A percentile compares a stretch with the other conserved stretches of the same genome.
Conservation (phyloP, 345 rosid species). For the Moricandia arvensis region DNA sequence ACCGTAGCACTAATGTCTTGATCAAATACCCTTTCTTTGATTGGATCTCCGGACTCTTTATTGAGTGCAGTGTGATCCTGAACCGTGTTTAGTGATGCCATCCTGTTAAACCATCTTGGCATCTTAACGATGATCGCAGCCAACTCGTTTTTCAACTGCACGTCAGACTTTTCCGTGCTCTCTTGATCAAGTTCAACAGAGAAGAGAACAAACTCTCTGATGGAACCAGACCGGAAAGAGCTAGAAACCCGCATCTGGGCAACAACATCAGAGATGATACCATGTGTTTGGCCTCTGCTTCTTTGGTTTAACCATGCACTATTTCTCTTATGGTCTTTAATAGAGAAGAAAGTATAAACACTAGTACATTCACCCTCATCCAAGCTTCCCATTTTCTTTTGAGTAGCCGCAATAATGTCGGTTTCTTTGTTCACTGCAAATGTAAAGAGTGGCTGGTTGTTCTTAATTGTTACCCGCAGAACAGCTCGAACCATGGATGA, state of each 20-base stretch:
- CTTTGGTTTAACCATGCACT: constrained; percentile 74
- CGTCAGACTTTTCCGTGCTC: constrained; percentile 43
- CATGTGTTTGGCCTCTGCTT: constrained; percentile 58
- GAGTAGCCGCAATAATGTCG: constrained; percentile 45
- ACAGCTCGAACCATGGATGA: constrained; percentile 32
- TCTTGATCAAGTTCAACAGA: constrained; percentile 50
- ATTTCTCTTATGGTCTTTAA: constrained; percentile 68
- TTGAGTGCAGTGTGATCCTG: constrained; percentile 30
- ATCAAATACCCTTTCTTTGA: constrained; percentile 14
- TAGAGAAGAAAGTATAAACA: constrained; percentile 66
- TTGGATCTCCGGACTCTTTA: constrained; percentile 27
- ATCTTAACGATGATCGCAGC: constrained; percentile 77
- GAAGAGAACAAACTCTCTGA: constrained; percentile 73
- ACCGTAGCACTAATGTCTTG: constrained; percentile 56
- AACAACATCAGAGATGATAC: constrained; percentile 57
- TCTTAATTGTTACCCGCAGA: background rate
- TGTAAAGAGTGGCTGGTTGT: too few species aligned
- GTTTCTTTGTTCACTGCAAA: too few species aligned
- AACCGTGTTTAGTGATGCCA: constrained; percentile 31
- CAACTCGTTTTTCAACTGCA: constrained; percentile 67
- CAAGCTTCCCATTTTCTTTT: constrained; percentile 51
- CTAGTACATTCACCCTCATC: constrained; percentile 49
- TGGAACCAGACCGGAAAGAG: constrained; percentile 41
- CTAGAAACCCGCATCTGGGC: constrained; percentile 79
- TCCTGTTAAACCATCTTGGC: constrained; percentile 41